Evolutionary conservation across 2,329 filamentous ascomycete genomes (phyloP), one percentile per base, ranked within the genome.

Genomic region (Diaporthe vaccinii): DNA sequence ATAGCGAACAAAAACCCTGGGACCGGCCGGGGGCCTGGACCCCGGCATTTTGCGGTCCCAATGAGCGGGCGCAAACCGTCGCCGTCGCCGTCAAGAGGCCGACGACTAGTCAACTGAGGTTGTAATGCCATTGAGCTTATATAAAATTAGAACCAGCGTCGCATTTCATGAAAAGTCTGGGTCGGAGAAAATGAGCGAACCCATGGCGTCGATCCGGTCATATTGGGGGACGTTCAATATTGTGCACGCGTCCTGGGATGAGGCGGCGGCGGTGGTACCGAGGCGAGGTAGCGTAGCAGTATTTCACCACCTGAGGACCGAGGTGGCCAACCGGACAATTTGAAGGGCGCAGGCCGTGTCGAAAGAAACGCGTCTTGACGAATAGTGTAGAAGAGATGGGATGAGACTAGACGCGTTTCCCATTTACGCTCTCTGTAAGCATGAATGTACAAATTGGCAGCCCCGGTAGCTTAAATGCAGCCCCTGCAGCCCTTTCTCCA

Each of bases 401-500:
- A 62, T 31, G 70, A 71, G 55, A 46, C 25, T 41, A 59, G 68
- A 59, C 68, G 68, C 68, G 68, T 71, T 59, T 59, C 51, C 34
- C 36, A 65, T 46, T 58, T 39, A n/a, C 68, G n/a, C 17, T 36
- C 20, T 49, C 9, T 28, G 17, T 49, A 9, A 36, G 44, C 70
- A 73, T 55, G 58, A 65, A 65, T n/a, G 36, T 44, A 51, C 28
- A 72, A 44, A 65, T 65, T 62, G 49, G 44, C n/a, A 53, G 55
- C 57, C 44, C 70, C 39, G 55, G 58, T 72, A 61, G 70, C 57
- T 72, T 61, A 72, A 51, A 61, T 72, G 46, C 55, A 53, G 44
- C 53, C 68, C 53, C 39, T 71, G 55, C 55, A 57, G 41, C 53
- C 68, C 68, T 25, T 9, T 9, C 8, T 14, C 20, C 59, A 15